Evolutionary conservation across 768 basidiomycete species (phyloP).

Genomic region (Tulasnella sp.): DNA sequence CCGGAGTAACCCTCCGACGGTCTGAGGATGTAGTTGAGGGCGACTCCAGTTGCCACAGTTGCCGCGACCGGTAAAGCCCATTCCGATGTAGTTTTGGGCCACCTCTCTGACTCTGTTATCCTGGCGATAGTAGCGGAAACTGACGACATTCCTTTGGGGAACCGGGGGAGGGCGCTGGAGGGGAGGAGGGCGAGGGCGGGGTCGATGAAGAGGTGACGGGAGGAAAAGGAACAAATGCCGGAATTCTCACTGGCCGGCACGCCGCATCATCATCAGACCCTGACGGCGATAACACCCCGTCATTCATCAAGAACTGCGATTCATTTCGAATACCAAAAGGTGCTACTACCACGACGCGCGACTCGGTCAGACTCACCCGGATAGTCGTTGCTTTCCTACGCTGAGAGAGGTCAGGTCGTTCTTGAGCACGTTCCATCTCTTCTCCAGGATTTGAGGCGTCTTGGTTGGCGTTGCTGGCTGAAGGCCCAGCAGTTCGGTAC

Average conservation of each 20-base stretch:
- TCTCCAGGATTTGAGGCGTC: neutral
- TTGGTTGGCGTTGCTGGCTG: neutral
- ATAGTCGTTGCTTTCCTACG: neutral
- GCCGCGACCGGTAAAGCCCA: constrained; percentile 26
- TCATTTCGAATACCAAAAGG: neutral
- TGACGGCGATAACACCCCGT: neutral
- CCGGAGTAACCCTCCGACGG: neutral
- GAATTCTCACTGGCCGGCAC: neutral
- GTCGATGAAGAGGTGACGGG: neutral
- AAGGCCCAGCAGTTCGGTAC: neutral
- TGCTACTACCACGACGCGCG: neutral
- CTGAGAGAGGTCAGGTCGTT: neutral
- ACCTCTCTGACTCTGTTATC: constrained; percentile 18
- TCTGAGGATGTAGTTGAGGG: neutral
- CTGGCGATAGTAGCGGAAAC: constrained; percentile 25
- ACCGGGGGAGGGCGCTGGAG: neutral
- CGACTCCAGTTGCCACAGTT: neutral
- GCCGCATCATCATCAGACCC: neutral
- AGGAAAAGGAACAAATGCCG: constrained; percentile 14
- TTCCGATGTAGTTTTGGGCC: constrained; percentile 18
- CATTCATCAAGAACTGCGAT: neutral
- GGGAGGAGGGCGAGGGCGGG: neutral
- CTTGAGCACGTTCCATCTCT: neutral
- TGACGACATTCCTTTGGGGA: neutral
- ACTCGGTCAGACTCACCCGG: neutral